A percentile compares a stretch with the other conserved stretches of the same genome.
These are phyloP conservation scores for Mrakiaceae sp. DNA, from an alignment of 1,284 basidiomycete species.

Conservation along the genomic window DNA sequence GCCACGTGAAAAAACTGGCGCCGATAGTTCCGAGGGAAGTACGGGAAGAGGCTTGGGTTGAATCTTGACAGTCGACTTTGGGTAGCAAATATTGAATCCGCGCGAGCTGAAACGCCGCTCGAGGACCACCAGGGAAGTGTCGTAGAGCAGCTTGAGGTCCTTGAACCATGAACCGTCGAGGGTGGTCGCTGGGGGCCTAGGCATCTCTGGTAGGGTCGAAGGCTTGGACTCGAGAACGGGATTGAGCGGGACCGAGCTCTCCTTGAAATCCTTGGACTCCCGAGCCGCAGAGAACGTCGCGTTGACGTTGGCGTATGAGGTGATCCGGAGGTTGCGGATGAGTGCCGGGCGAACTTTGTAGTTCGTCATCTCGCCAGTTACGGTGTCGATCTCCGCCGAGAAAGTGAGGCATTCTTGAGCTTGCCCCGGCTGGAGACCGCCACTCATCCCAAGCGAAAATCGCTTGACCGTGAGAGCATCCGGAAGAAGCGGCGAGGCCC, in stretches of 20 bases:
- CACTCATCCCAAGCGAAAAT: conserved; percentile 48
- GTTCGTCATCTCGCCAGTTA: conserved; percentile 55
- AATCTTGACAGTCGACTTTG: conserved; percentile 15
- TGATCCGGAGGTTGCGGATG: conserved; percentile 53
- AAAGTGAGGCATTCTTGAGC: conserved; percentile 58
- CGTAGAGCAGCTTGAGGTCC: conserved; percentile 37
- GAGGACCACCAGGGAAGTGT: neutral
- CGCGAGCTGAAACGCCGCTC: too few species aligned
- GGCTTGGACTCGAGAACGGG: neutral
- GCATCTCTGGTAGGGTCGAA: too few species aligned
- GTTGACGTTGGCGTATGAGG: conserved; percentile 64
- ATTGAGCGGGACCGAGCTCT: neutral
- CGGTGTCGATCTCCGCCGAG: conserved; percentile 55
- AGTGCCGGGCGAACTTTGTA: conserved; percentile 57
- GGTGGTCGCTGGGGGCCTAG: too few species aligned
- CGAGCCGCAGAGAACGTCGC: neutral
- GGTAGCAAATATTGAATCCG: too few species aligned
- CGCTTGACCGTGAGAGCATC: conserved; percentile 35
- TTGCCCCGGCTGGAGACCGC: conserved; percentile 23
- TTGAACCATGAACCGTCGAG: conserved; percentile 16
- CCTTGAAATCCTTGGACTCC: neutral
- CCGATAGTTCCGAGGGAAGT: neutral
- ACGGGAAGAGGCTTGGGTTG: conserved; percentile 11
- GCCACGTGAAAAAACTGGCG: neutral
- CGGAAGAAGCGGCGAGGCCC: conserved; percentile 60